Conservation (phyloP, 1,139 yeast species). For the Diutina pseudorugosa region DNA sequence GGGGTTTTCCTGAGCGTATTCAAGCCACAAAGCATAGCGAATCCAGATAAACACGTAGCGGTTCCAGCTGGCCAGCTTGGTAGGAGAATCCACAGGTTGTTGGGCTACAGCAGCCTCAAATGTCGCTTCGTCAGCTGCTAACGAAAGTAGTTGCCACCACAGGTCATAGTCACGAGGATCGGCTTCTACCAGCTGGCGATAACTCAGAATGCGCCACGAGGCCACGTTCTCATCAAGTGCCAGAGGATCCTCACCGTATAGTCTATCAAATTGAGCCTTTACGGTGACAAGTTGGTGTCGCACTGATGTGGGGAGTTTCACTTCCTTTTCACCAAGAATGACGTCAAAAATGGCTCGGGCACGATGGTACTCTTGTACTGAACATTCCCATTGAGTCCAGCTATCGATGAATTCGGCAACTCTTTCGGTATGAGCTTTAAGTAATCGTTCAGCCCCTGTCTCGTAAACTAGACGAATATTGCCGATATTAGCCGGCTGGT, state of each 20-base stretch:
- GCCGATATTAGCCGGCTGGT: slow-evolving; percentile 11
- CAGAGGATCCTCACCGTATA: slow-evolving; percentile 36
- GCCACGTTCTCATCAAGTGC: slow-evolving; percentile 35
- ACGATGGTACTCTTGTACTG: slow-evolving; percentile 51
- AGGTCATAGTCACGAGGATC: slow-evolving; percentile 55
- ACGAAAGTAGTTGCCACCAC: slow-evolving; percentile 67
- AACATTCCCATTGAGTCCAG: slow-evolving; percentile 71
- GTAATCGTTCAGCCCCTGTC: slow-evolving; percentile 45
- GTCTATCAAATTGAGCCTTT: slow-evolving; percentile 11
- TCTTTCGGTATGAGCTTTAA: slow-evolving; percentile 9
- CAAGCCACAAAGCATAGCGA: slow-evolving; percentile 53
- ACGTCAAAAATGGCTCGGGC: slow-evolving; percentile 49
- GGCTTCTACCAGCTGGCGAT: slow-evolving; percentile 33
- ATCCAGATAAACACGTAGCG: slow-evolving; percentile 64
- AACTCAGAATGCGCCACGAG: slow-evolving; percentile 13
- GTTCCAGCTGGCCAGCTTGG: slow-evolving; percentile 46
- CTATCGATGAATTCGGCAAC: slow-evolving; percentile 18
- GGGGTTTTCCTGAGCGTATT: slow-evolving; percentile 31
- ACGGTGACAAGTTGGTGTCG: slow-evolving; percentile 60
- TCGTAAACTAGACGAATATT: slow-evolving; percentile 55
- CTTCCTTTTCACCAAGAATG: slow-evolving; percentile 30
- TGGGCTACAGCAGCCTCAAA: slow-evolving; percentile 35
- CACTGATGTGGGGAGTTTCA: slow-evolving; percentile 37
- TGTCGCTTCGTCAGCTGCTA: slow-evolving; percentile 25
- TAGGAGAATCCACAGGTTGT: slow-evolving; percentile 17